Evolutionary conservation across 2,329 filamentous ascomycete species (phyloP), one percentile per base, ranked within the genome.

Genomic region (Thelonectria discophora): DNA sequence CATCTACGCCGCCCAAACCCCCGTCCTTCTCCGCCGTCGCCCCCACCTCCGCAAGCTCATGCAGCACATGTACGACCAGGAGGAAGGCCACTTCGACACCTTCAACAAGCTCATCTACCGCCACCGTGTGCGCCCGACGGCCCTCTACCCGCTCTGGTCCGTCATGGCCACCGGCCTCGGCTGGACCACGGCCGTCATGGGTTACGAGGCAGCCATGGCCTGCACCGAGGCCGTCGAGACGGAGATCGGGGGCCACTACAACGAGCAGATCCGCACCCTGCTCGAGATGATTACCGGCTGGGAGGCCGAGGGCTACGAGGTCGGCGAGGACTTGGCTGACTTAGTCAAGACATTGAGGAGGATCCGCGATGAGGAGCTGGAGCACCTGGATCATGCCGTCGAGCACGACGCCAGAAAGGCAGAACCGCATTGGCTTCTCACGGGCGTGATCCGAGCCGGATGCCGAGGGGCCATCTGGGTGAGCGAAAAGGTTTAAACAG

Each of bases 221-320:
- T 99, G 95, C 76, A 98, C 95, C 1, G 95, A 99, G 79, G 95
- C 95, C 1, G 94, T 99, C 1, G 95, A 99, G 83, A 99, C 94
- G 7, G 95, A 98, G 81, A 99, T 99, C 65, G 95, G 95, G 2
- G 88, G 88, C 27, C 95, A 99, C 79, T 99, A 99, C 77, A 98
- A 98, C 75, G 88, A 88, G 66, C 95, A 99, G 80, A 93, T 99
- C 43, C 83, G 92, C 24, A 85, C 87, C 55, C 79, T 99, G 69
- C 77, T 98, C 40, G 89, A 90, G 64, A 97, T 97, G 90, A 86
- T 92, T 59, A 82, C 86, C 8, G 85, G 89, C 66, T 92, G 93
- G 82, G 87, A 94, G 78, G 82, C 81, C 9, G 84, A 89, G 50
- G 94, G 94, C 1, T 93, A 96, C 74, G 90, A 91, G 47, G 83